These are phyloP conservation scores for Theileria orientalis DNA, from an alignment of 169 alveolate species.

Conservation along the genomic window DNA sequence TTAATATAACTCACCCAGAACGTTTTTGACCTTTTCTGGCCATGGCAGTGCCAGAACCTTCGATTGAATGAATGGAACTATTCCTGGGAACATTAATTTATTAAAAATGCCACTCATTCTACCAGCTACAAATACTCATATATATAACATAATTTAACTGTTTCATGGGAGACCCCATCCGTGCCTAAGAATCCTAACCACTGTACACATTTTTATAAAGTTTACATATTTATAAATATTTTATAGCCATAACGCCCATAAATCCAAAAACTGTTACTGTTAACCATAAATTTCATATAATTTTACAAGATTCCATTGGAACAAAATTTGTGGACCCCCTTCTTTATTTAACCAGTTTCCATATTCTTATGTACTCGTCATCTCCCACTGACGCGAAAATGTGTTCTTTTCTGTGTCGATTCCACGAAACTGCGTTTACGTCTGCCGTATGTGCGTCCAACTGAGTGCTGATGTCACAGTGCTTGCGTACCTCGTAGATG, in stretches of 20 bases:
- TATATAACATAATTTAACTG: background rate
- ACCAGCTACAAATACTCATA: background rate
- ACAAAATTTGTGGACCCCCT: background rate
- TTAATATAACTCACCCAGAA: slow-evolving; percentile 22
- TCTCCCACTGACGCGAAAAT: slow-evolving; percentile 73
- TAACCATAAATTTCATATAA: background rate
- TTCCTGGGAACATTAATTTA: slow-evolving; percentile 60
- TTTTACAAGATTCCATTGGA: background rate
- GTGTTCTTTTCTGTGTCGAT: slow-evolving; percentile 32
- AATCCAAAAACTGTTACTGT: background rate
- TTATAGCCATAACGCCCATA: background rate
- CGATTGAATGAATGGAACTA: slow-evolving; percentile 59
- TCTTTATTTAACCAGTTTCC: slow-evolving; percentile 58
- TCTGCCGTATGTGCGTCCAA: slow-evolving; percentile 71
- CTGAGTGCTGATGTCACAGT: slow-evolving; percentile 1
- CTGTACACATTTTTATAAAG: background rate
- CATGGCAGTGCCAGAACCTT: slow-evolving; percentile 61
- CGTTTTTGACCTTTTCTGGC: slow-evolving; percentile 42
- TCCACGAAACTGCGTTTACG: slow-evolving; percentile 76
- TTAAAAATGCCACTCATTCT: slow-evolving; percentile 35
- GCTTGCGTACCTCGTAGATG: slow-evolving; percentile 5
- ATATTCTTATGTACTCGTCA: slow-evolving; percentile 71
- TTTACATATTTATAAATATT: no score
- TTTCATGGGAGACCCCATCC: background rate
- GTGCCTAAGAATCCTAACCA: background rate